Base-by-base conservation (phyloP, 129 eudicot genomes). In the Lactuca saligna region DNA sequence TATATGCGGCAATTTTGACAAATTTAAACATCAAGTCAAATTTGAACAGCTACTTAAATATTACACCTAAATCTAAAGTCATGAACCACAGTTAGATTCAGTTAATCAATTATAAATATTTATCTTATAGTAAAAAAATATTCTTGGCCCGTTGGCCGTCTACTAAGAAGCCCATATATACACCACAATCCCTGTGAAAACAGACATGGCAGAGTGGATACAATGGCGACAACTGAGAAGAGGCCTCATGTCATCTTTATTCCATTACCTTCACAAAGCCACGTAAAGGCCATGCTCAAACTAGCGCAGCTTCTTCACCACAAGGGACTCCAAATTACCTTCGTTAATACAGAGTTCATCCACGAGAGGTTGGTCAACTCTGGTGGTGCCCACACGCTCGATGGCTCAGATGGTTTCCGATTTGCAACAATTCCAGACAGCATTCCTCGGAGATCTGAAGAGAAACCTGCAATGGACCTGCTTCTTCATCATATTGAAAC, bases 371-470 rank as follows among this genome's bases (percentile, higher is more conserved):
- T 72, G 38, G 53, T 72, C 60, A 32, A 51, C 4, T 15, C 58
- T 29, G 54, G 54, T 3, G 62, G 57, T 15, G 57, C 67, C 38
- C 37, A 58, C 54, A 60, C 62, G 13, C 71, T 74, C 5, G 65
- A 25, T n/a, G 65, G 72, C 13, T 65, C 68, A 62, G 57, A 71
- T 4, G 71, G 61, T 54, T 74, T 74, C 8, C 57, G 15, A 3
- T 74, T 74, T 11, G 58, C 38, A 55, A 64, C 78, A n/a, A 54
- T 74, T 25, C 78, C 78, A 0, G 78, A 74, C 37, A 58, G 72
- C 13, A 53, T 74, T 3, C 71, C 78, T 38, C 51, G 25, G 6
- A 41, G 3, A 12, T 25, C 70, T 7, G 68, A 61, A 32, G 78
- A 65, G 20, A 20, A 58, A 25, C 29, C 29, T n/a, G 59, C 65